phyloP scores from a whole-genome alignment of 2,329 filamentous ascomycete species.

The Hymenoscyphus fructigenus region DNA sequence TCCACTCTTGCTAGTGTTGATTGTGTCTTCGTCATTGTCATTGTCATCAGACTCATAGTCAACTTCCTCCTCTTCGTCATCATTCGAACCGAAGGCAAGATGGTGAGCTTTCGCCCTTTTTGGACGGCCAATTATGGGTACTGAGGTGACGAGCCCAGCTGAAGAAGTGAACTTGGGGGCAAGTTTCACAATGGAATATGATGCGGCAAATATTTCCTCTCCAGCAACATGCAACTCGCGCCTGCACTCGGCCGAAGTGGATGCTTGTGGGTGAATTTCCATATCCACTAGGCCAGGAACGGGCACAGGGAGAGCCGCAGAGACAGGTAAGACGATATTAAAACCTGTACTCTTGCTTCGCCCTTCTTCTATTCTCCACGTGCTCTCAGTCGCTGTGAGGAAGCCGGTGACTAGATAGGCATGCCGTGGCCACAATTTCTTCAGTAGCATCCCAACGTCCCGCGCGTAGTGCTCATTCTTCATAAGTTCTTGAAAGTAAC shows the following conservation, averaged over 20 bases:
- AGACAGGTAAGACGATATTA: neutral
- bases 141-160: neutral
- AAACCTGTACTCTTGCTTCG: neutral
- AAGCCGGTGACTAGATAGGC: neutral
- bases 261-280: neutral
- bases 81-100: neutral
- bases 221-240: neutral
- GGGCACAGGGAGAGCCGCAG: neutral
- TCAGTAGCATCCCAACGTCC: neutral
- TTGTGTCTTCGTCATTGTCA: too few relatives aligned
- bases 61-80: neutral
- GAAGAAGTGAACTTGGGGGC: neutral
- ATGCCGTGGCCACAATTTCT: neutral
- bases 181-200: neutral
- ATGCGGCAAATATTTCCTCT: neutral
- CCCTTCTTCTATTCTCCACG: neutral
- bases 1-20: too few relatives aligned
- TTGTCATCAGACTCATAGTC: neutral
- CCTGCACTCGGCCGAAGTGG: neutral
- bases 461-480: neutral
- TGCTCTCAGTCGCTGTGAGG: neutral
- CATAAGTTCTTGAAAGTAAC: neutral
- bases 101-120: neutral
- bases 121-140: neutral
- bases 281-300: neutral